These are phyloP conservation scores for Ceriops zippeliana DNA, from an alignment of 345 rosid species.

Conservation along the genomic window DNA sequence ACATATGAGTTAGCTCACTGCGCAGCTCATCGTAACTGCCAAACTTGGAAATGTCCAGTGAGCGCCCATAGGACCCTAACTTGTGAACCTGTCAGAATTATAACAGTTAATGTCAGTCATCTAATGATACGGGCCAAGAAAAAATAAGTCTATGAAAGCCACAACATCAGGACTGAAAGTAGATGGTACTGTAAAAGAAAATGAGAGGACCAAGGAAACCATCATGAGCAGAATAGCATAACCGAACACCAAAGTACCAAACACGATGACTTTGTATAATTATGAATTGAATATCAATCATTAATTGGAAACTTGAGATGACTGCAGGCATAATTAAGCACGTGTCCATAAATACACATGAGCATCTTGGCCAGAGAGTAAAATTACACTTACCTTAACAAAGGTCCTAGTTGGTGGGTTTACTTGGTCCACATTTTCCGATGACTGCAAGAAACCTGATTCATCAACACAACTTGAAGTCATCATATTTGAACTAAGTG, in stretches of 20 bases:
- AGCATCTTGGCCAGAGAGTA: no score
- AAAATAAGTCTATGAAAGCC: background rate
- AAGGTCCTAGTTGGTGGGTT: slow-evolving; percentile 41
- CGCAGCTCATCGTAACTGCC: slow-evolving; percentile 74
- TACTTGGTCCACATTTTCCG: slow-evolving; percentile 44
- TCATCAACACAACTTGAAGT: slow-evolving; percentile 50
- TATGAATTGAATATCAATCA: no score
- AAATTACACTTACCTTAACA: slow-evolving; percentile 36
- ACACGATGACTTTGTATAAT: no score
- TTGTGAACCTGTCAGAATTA: slow-evolving; percentile 36
- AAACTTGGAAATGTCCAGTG: slow-evolving; percentile 48
- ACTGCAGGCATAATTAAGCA: no score
- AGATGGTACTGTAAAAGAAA: background rate
- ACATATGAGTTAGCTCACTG: slow-evolving; percentile 86
- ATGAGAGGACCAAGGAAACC: background rate
- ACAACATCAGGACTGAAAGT: background rate
- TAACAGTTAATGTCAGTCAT: background rate
- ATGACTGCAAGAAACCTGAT: slow-evolving; percentile 48
- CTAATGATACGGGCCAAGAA: background rate
- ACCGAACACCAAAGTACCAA: no score
- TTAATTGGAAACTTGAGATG: no score
- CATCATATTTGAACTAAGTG: slow-evolving; percentile 39
- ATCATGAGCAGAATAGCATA: no score
- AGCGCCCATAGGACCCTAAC: slow-evolving; percentile 44
- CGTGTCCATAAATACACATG: no score